Conservation (phyloP, 108 stramenopile species). For the Pseudonitzschia pungens region DNA sequence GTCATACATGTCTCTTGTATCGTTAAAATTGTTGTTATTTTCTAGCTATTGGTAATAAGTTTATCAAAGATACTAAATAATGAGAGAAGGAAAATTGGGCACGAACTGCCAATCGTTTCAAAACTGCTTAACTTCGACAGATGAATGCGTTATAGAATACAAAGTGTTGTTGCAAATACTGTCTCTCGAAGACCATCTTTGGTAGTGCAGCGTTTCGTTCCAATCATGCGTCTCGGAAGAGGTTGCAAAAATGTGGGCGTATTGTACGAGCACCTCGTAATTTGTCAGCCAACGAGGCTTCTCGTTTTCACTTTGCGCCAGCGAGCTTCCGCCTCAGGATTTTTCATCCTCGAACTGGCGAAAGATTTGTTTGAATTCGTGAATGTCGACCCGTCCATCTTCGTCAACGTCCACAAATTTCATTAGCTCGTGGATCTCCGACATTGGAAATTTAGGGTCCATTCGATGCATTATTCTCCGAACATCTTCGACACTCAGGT, state of each 20-base stretch:
- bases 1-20: conserved; percentile 16
- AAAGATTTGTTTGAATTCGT: conserved; percentile 51
- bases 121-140: not conserved
- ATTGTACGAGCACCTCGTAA: no score
- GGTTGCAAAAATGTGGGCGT: not conserved
- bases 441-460: conserved; percentile 50
- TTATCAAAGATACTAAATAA: not conserved
- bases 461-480: conserved; percentile 47
- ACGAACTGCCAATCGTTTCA: not conserved
- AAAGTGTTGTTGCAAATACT: not conserved
- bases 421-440: conserved; percentile 55
- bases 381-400: conserved; percentile 55
- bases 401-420: conserved; percentile 67
- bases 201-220: not conserved
- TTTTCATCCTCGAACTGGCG: conserved; percentile 57
- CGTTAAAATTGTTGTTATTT: conserved; percentile 16
- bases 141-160: not conserved
- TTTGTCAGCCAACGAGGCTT: no score
- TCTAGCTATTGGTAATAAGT: conserved; percentile 4
- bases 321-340: not conserved
- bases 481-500: conserved; percentile 57
- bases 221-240: no score
- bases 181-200: not conserved
- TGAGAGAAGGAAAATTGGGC: not conserved
- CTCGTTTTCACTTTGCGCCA: not conserved